Evolutionary conservation across 2,329 filamentous ascomycete species (phyloP).

Genomic region (Penicillium digitatum): DNA sequence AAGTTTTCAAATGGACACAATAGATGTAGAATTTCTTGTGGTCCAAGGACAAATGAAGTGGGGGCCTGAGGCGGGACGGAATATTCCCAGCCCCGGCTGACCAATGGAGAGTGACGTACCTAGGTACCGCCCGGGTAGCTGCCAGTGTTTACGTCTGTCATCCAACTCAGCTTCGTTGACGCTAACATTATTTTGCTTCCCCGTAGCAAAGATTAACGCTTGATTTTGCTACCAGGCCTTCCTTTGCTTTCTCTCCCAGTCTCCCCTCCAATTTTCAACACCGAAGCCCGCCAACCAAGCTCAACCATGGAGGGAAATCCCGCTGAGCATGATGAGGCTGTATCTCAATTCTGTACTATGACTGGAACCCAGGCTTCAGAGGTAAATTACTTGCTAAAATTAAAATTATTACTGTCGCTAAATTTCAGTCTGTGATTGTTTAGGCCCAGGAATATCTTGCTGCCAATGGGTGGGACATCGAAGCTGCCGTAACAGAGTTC

Average conservation of each 20-base stretch:
- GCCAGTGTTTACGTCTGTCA: not conserved
- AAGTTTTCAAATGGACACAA: too few relatives aligned
- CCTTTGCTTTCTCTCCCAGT: not conserved
- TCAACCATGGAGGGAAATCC: slow-evolving; percentile 34
- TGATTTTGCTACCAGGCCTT: not conserved
- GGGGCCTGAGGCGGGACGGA: not conserved
- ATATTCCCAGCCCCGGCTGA: slow-evolving; percentile 1
- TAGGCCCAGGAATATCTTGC: slow-evolving; percentile 66
- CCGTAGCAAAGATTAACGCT: too few relatives aligned
- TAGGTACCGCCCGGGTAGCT: too few relatives aligned
- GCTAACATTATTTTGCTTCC: not conserved
- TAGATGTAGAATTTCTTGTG: too few relatives aligned
- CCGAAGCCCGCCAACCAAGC: not conserved
- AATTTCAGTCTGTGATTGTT: not conserved
- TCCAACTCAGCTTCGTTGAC: not conserved
- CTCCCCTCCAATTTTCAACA: not conserved
- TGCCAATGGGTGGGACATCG: slow-evolving; percentile 63
- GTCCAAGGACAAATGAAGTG: not conserved
- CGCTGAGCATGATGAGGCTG: slow-evolving; percentile 41
- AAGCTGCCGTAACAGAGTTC: slow-evolving; percentile 59
- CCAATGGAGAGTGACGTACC: slow-evolving; percentile 9
- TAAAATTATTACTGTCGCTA: not conserved
- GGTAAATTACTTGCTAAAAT: slow-evolving; percentile 34
- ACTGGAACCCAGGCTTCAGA: slow-evolving; percentile 51
- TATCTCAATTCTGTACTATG: slow-evolving; percentile 54